Evolutionary conservation across 352 stramenopile genomes (phyloP), one percentile per base, ranked within the genome.

Genomic region (Globisporangium spiculum): DNA sequence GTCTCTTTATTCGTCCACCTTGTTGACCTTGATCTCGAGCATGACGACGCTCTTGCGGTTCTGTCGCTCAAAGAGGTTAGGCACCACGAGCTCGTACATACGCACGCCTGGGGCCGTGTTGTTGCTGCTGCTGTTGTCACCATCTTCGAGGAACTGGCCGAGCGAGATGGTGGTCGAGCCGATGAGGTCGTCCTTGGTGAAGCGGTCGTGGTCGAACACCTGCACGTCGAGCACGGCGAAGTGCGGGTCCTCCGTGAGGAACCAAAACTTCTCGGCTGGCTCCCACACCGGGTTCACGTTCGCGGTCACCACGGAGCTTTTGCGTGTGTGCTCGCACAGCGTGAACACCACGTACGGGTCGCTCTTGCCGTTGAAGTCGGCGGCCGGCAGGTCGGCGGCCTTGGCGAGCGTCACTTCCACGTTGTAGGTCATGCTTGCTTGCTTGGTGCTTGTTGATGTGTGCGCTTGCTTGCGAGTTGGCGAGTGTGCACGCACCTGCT

Each of bases 361-460:
- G 66, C 83, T 92, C 77, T 95, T 95, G 74, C 88, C 86, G 69
- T 89, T 90, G 44, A 86, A 88, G 80, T 95, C 88, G 69, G 84
- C 85, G 14, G 83, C 74, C 12, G 87, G 74, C 34, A 95, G 73
- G 67, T 93, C 84, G 56, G 78, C 78, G 18, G 81, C 84, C 66
- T 90, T 90, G 61, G 83, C 64, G 56, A 93, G 82, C 60, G 76
- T 91, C 70, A 93, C 82, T 73, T 90, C 71, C 16, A 93, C 82
- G 26, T 80, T 71, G 70, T 82, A 80, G 75, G 89, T 86, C 72
- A 60, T 75, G 36, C 6, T 55, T 58, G 41, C 24, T 63, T 32
- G 44, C 5, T 32, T 60, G 10, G 34, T 63, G 53, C 16, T 16
- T 27, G 53, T 10, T 59, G 24, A 14, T 38, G 53, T 20, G 44